Percentiles rank a stretch among this genome's conserved stretches.
Conservation (phyloP, 108 stramenopile species). For the Nitzschia palea region DNA sequence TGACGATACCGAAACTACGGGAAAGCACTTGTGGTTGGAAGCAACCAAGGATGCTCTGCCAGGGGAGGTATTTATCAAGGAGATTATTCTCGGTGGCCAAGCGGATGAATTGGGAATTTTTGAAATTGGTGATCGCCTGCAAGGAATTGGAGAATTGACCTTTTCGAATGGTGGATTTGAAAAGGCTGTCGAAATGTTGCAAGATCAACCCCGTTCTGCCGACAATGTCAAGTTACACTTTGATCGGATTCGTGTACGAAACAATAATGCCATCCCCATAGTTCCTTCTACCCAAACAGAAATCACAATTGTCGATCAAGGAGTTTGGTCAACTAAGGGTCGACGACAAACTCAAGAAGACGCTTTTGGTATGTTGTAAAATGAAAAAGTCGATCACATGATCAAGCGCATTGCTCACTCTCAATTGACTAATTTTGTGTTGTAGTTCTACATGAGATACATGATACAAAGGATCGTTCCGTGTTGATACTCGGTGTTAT, state of each 20-base stretch:
- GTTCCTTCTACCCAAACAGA: constrained; percentile 12
- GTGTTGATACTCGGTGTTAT: constrained; percentile 72
- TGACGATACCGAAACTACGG: constrained; percentile 22
- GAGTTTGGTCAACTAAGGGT: constrained; percentile 78
- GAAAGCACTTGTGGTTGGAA: constrained; percentile 38
- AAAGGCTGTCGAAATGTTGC: constrained; percentile 59
- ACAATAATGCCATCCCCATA: constrained; percentile 26
- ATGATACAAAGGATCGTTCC: constrained; percentile 46
- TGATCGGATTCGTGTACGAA: constrained; percentile 49
- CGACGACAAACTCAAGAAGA: constrained; percentile 73
- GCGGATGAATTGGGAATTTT: constrained; percentile 70
- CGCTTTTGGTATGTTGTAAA: constrained; percentile 52
- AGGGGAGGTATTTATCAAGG: constrained; percentile 77
- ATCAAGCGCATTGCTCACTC: not conserved
- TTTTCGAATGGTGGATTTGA: constrained; percentile 69
- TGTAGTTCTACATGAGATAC: constrained; percentile 65
- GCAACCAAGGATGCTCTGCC: constrained; percentile 57
- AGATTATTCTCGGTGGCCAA: constrained; percentile 57
- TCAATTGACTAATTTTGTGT: not conserved
- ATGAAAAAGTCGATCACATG: not conserved
- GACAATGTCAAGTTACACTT: constrained; percentile 71
- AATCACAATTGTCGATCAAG: constrained; percentile 50
- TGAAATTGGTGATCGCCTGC: constrained; percentile 76
- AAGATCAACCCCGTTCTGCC: constrained; percentile 36
- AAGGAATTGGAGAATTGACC: constrained; percentile 76